Base-by-base conservation (phyloP, 2,329 filamentous ascomycete genomes). In the Canariomyces notabilis region DNA sequence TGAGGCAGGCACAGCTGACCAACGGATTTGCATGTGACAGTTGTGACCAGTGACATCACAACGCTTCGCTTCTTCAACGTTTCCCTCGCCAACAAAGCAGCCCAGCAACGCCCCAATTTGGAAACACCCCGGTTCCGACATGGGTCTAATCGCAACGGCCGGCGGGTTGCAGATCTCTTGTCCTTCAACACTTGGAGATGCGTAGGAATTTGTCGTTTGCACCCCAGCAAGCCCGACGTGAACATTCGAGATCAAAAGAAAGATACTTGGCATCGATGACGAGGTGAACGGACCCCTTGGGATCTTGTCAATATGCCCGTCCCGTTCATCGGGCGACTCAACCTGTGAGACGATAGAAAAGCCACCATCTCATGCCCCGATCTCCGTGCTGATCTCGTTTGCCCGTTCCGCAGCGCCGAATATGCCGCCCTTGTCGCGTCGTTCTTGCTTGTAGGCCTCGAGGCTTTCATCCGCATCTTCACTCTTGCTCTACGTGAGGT, bases 381-480 rank as follows among this genome's bases (percentile, higher is more conserved):
- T 2, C 4, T 7, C 18, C 14, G 26, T 16, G 33, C 34, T 46
- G 23, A 37, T 18, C 19, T 16, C 2, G 20, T 22, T 23, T 15
- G 11, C 20, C 39, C 8, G 21, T 6, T 14, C 20, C 18, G 19
- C 54, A 89, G 86, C 66, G 77, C 77, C 67, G 90, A 98, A 71
- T 97, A 97, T 70, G 69, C 94, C 53, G 89, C 90, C 32, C 79
- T 98, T 35, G 68, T 93, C 37, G 82, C 83, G 45, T 97, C 91
- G 6, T 86, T 97, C 60, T 60, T 88, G 42, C 78, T 98, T 31
- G 83, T 97, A 48, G 76, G 81, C 37, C 75, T 95, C 55, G 93
- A 98, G 67, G 82, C 83, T 46, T 61, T 95, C 50, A 85, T 95
- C 59, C 83, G 91, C 58, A 73, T 95, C 48, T 79, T 95, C 52